phyloP scores from a whole-genome alignment of 495 filamentous ascomycete genomes.

The Aspergillus carlsbadensis region DNA sequence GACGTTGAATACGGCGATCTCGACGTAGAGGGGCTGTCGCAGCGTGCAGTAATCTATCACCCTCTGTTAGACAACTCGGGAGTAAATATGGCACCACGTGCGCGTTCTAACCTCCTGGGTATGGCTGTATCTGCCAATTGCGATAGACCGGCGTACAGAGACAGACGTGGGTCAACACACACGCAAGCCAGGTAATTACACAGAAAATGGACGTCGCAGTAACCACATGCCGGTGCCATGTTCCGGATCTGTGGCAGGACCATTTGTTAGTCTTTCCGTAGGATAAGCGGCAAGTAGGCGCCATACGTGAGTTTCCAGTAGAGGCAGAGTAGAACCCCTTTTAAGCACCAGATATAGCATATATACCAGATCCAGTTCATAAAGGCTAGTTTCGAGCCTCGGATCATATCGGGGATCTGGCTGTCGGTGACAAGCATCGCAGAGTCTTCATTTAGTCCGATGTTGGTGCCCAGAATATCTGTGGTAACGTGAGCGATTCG shows the following conservation, averaged over 20 bases:
- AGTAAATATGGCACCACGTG: background rate
- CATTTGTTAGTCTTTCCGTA: background rate
- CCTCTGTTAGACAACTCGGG: background rate
- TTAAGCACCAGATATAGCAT: conserved; percentile 47
- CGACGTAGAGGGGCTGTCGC: conserved; percentile 16
- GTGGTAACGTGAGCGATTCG: too few relatives aligned
- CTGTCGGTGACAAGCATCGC: conserved; percentile 9
- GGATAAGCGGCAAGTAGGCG: background rate
- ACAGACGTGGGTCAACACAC: conserved; percentile 39
- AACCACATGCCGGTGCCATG: conserved; percentile 18
- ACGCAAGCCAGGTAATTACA: conserved; percentile 38
- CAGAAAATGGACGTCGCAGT: conserved; percentile 23
- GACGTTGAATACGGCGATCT: conserved; percentile 19
- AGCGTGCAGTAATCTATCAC: conserved; percentile 18
- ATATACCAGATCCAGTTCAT: conserved; percentile 47
- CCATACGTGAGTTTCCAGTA: conserved; percentile 49
- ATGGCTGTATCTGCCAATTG: conserved; percentile 49
- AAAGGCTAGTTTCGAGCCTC: conserved; percentile 15
- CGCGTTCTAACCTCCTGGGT: conserved; percentile 42
- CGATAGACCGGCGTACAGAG: conserved; percentile 42
- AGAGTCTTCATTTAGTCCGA: conserved; percentile 13
- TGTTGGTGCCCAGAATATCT: conserved; percentile 14
- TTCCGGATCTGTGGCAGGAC: conserved; percentile 8
- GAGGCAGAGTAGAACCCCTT: conserved; percentile 47
- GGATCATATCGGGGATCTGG: background rate